These are phyloP conservation scores for Tagetes patula DNA, from an alignment of 129 eudicot species.

Conservation along the genomic window DNA sequence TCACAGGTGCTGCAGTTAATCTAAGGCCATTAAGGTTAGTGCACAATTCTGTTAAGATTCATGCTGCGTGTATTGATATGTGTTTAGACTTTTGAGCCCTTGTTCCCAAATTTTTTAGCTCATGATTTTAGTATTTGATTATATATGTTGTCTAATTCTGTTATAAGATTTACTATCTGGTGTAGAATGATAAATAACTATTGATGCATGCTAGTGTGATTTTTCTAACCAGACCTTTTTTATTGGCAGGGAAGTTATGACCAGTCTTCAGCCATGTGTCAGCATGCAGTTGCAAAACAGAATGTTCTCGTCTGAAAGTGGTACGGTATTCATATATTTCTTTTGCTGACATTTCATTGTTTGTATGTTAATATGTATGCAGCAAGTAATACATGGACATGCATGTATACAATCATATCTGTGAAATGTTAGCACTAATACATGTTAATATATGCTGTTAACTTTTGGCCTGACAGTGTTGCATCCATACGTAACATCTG, in stretches of 20 bases:
- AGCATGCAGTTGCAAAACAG: slow-evolving; percentile 45
- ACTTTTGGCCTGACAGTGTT: slow-evolving; percentile 5
- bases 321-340: slow-evolving; percentile 34
- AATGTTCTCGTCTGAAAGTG: slow-evolving; percentile 66
- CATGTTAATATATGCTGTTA: background rate
- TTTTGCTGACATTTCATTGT: slow-evolving; percentile 3
- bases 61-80: background rate
- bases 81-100: slow-evolving; percentile 7
- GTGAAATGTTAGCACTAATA: background rate
- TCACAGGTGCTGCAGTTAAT: slow-evolving; percentile 44
- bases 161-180: background rate
- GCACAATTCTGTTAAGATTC: background rate
- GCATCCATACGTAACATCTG: background rate
- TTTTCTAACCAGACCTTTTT: slow-evolving; percentile 13
- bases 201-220: background rate
- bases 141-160: slow-evolving; percentile 10
- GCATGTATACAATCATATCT: slow-evolving; percentile 2
- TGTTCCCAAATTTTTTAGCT: slow-evolving; percentile 10
- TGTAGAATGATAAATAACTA: background rate
- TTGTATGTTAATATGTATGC: background rate
- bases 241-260: slow-evolving; percentile 51
- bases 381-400: background rate
- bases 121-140: slow-evolving; percentile 5
- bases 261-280: slow-evolving; percentile 36
- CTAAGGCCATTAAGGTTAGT: slow-evolving; percentile 59